Base-by-base conservation (phyloP, 306 rosid genomes). In the Hylodesmum podocarpum region DNA sequence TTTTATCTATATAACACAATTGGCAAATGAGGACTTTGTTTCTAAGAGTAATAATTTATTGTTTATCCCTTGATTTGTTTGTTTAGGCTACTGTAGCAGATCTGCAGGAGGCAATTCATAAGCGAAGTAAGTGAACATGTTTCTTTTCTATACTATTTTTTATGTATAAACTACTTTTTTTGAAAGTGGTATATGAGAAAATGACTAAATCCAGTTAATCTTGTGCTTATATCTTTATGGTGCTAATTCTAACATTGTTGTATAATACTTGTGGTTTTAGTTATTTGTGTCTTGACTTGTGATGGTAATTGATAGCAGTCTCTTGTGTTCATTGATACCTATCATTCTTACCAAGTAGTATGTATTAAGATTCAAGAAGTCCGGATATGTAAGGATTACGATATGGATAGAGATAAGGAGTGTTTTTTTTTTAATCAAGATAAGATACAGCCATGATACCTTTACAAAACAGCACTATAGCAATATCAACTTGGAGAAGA, bases 51-150 rank as follows among this genome's bases (percentile, higher is more conserved):
- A 65, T 55, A 62, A 70, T 73, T 24, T 59, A 57, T 41, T 59
- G 57, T 16, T 55, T 79, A 53, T 44, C 29, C 21, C 19, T 61
- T 55, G 51, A 39, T 78, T 84, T 83, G 63, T 72, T 80, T 67
- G 25, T 3, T 18, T 73, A 95, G 99, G 99, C 94, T 80, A 90
- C 92, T 27, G 97, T 95, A 49, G 89, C 97, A 71, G 99, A 95
- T 90, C 93, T 95, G 70, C 99, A 95, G 84, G 92, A 81, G 78
- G 99, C 87, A 31, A 92, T 95, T 85, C 81, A 91, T 77, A 85
- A 59, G 79, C 86, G 88, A 90, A 87, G 99, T 95, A 85, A 91
- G 99, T 85, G 50, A 51, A 9, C 22, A 1, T 67, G 29, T 27
- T 25, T 21, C 58, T 78, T 66, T 50, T 27, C 70, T 43, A 43